These are phyloP conservation scores for Monosporascus sp. DNA, from an alignment of 2,329 filamentous ascomycete species.

Conservation along the genomic window DNA sequence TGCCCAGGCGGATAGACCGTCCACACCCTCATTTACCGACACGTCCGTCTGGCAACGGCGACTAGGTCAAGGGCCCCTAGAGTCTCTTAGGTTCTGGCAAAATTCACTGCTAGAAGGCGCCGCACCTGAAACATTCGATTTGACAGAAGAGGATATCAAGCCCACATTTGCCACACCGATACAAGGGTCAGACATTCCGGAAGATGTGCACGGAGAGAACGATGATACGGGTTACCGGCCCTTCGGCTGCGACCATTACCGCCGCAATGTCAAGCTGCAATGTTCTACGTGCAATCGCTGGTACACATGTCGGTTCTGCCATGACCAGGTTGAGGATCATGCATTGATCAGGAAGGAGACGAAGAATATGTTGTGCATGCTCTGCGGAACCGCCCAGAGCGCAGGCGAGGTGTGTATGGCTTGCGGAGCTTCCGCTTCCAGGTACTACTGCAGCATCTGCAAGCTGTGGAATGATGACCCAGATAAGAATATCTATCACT, in stretches of 20 bases:
- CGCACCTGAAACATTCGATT: constrained; percentile 37
- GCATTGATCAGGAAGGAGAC: constrained; percentile 75
- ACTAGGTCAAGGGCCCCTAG: constrained; percentile 40
- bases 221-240: constrained; percentile 34
- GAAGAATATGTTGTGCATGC: constrained; percentile 96
- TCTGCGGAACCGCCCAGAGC: constrained; percentile 78
- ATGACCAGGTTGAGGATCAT: constrained; percentile 79
- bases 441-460: constrained; percentile 91
- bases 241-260: constrained; percentile 88
- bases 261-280: constrained; percentile 91
- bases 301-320: constrained; percentile 94
- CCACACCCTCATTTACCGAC: constrained; percentile 25
- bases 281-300: constrained; percentile 85
- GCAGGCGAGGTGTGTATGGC: constrained; percentile 72
- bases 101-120: constrained; percentile 36
- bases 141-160: constrained; percentile 56
- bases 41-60: constrained; percentile 32
- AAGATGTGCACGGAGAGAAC: constrained; percentile 42
- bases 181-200: constrained; percentile 33
- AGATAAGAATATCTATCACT: constrained; percentile 91
- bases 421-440: constrained; percentile 73
- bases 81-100: constrained; percentile 57
- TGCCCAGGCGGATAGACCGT: constrained; percentile 23
- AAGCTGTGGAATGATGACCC: constrained; percentile 96
- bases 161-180: constrained; percentile 61